Evolutionary conservation across 1,139 yeast genomes (phyloP), one percentile per base, ranked within the genome.

Genomic region (Suhomyces anneliseae): DNA sequence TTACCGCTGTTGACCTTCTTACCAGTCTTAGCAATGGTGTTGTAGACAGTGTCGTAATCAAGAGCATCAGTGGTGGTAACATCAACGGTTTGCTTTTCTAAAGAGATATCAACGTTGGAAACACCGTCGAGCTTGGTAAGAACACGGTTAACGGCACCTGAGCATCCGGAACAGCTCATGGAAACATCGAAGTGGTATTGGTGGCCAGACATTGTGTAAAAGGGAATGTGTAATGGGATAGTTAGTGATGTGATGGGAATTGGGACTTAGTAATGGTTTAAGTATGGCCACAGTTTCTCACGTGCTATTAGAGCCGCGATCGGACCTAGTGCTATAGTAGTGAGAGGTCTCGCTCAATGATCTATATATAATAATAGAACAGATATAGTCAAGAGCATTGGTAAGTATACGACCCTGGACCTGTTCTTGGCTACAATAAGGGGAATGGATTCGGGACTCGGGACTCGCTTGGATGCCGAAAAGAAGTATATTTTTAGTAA

Each of bases 121-220:
- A 92, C 95, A 5, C 96, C 97, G 33, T 83, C 86, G 39, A 89
- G 75, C 59, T 79, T 82, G 46, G 74, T 77, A 49, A 93, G 78
- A 0, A 84, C 98, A 59, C 90, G 81, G 65, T 84, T 82, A 44
- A 93, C 88, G 9, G 99, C 97, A 48, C 79, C 82, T 15, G 96
- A 87, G 69, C 99, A 93, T 31, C 97, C 88, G 10, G 87, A 79
- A 62, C 96, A 90, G 50, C 87, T 60, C 96, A 90, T 89, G 42
- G 83, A 69, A 46, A 89, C 96, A 53, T 87, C 79, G 64, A 81
- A 89, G 58, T 85, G 87, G 66, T 86, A 88, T 58, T 83, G 79
- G 65, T 82, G 81, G 29, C 27, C 29, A 45, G 79, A 62, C 80
- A 75, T 77, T 45, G 44, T 51, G 32, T 1, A 29, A 11, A 29